These are phyloP conservation scores for Uncinocarpus reesii DNA, from an alignment of 2,329 filamentous ascomycete species.

Conservation along the genomic window DNA sequence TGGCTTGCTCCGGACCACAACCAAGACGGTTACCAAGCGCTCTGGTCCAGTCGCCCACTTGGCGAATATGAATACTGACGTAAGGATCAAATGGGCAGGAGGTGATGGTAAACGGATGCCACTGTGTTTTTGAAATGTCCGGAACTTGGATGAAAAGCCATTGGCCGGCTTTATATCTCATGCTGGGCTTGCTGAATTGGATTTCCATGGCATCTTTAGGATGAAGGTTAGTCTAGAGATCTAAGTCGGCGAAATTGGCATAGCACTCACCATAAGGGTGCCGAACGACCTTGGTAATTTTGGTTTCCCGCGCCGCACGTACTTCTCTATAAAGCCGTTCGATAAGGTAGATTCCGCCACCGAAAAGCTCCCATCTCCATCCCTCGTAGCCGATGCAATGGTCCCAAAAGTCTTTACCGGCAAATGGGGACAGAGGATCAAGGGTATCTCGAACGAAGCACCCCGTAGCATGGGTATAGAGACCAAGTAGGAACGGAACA, in stretches of 20 bases:
- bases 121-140: constrained; percentile 77
- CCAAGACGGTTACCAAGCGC: constrained; percentile 94
- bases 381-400: constrained; percentile 93
- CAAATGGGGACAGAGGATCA: constrained; percentile 69
- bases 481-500: constrained; percentile 80
- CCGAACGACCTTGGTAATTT: constrained; percentile 86
- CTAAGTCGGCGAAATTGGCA: neutral
- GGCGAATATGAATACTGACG: constrained; percentile 85
- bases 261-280: constrained; percentile 72
- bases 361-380: constrained; percentile 92
- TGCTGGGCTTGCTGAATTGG: constrained; percentile 89
- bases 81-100: constrained; percentile 95
- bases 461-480: constrained; percentile 91
- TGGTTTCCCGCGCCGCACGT: constrained; percentile 67
- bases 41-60: constrained; percentile 92
- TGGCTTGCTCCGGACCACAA: constrained; percentile 74
- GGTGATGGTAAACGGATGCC: constrained; percentile 98
- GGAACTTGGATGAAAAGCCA: constrained; percentile 96
- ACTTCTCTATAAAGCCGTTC: constrained; percentile 90
- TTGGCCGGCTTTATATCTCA: constrained; percentile 96
- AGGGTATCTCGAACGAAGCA: constrained; percentile 87
- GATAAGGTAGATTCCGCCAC: constrained; percentile 70
- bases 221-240: neutral
- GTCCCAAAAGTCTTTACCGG: constrained; percentile 68
- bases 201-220: constrained; percentile 79